These are phyloP conservation scores for Sporodiniella umbellata DNA, from an alignment of 371 early-diverging fungal genomes.

Conservation along the genomic window DNA sequence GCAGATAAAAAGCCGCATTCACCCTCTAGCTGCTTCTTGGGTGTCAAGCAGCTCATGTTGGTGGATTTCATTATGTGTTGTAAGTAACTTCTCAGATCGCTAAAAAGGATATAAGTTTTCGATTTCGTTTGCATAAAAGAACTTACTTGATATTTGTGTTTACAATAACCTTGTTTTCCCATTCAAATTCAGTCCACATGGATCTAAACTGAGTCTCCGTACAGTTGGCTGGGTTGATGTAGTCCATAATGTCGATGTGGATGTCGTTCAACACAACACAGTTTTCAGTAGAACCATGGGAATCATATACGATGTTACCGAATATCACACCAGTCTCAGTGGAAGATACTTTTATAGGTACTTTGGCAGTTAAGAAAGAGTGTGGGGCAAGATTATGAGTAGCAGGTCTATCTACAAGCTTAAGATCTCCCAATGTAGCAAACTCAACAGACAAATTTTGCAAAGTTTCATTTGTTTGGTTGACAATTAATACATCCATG, in stretches of 20 bases:
- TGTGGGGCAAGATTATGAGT: constrained; percentile 90
- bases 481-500: constrained; percentile 95
- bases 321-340: constrained; percentile 97
- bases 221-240: constrained; percentile 92
- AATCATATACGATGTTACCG: constrained; percentile 96
- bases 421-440: constrained; percentile 95
- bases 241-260: constrained; percentile 98
- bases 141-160: constrained; percentile 83
- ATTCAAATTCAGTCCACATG: constrained; percentile 99
- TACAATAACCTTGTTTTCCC: constrained; percentile 99
- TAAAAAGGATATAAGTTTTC: no score
- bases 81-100: constrained; percentile 80
- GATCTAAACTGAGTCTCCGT: constrained; percentile 90
- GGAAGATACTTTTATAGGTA: constrained; percentile 96
- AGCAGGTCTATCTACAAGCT: constrained; percentile 93
- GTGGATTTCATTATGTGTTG: constrained; percentile 91
- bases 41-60: constrained; percentile 94
- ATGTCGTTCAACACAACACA: constrained; percentile 94
- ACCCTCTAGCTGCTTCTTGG: constrained; percentile 86
- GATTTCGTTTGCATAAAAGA: no score
- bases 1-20: constrained; percentile 96
- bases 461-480: constrained; percentile 95
- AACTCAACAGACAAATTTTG: constrained; percentile 98
- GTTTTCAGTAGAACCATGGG: constrained; percentile 76
- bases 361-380: constrained; percentile 92